Base-by-base conservation (phyloP, 2,329 filamentous ascomycete genomes). In the Clarireedia sp. region DNA sequence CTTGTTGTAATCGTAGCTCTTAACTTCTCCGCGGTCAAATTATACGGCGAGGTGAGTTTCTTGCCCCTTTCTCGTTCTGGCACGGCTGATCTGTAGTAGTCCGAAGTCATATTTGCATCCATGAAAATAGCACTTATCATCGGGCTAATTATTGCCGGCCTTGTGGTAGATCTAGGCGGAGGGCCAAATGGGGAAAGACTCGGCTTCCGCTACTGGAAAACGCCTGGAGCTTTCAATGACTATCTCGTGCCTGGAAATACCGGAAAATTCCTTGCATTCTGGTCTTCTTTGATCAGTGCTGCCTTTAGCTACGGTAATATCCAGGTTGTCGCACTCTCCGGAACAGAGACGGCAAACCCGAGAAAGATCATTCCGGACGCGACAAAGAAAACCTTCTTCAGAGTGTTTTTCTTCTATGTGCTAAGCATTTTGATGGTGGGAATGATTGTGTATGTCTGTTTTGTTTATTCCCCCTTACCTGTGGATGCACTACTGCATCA, bases 171-270 rank as follows among this genome's bases (percentile, higher is more conserved):
- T 61, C 75, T 85, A 2, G 83, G 83, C 24, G 83, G 82, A 46
- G 75, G 82, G 1, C 78, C 82, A 0, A 79, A 80, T 16, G 76
- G 76, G 0, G 74, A 79, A 17, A 72, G 77, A 8, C 75, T 82
- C 54, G 86, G 86, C 1, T 89, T 89, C 68, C 71, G 75, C 40
- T 88, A 87, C 69, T 90, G 86, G 87, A 78, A 74, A 45, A 70
- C 82, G 29, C 86, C 86, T 0, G 85, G 84, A 0, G 81, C 85
- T 0, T 86, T 87, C 60, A 81, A 83, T 38, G 78, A 85, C 61
- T 81, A 85, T 64, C 78, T 87, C 83, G 86, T 29, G 74, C 84
- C 4, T 17, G 36, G 73, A 78, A 64, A 40, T 78, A 75, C 73
- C 0, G 86, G 85, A 19, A 74, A 76, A 14, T 89, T 89, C 65